Evolutionary conservation across 192 early-diverging fungal species (phyloP).

Genomic region (Haplosporangium gracile): DNA sequence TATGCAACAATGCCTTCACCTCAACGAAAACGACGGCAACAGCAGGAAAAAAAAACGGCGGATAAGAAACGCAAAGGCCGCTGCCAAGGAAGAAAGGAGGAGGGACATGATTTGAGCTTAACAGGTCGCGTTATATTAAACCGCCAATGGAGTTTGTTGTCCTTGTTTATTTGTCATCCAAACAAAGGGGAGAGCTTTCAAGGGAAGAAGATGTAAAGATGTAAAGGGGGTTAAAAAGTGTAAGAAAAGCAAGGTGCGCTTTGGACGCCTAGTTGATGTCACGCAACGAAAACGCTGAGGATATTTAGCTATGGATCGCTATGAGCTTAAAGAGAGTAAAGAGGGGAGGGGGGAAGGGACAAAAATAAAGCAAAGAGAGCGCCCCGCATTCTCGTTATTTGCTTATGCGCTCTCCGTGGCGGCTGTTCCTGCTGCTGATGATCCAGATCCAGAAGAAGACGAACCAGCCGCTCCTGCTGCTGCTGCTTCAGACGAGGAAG

Average conservation of each 20-base stretch:
- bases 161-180: constrained; percentile 1
- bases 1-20: no score
- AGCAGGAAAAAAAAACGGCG: no score
- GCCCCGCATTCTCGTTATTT: not conserved
- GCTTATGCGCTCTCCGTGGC: constrained; percentile 1
- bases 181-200: not conserved
- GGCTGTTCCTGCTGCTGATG: not conserved
- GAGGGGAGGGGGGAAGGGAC: not conserved
- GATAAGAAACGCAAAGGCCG: no score
- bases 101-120: no score
- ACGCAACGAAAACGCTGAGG: no score
- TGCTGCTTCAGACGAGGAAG: not conserved
- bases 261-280: no score
- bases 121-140: not conserved
- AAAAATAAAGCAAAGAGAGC: not conserved
- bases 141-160: not conserved
- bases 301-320: not conserved
- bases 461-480: not conserved
- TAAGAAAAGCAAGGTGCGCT: no score
- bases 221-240: no score
- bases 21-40: no score
- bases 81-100: no score
- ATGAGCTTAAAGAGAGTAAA: not conserved
- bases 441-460: constrained; percentile 3
- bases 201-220: not conserved